Base-by-base conservation (phyloP, 768 basidiomycete species). In the Dendrothele bispora region DNA sequence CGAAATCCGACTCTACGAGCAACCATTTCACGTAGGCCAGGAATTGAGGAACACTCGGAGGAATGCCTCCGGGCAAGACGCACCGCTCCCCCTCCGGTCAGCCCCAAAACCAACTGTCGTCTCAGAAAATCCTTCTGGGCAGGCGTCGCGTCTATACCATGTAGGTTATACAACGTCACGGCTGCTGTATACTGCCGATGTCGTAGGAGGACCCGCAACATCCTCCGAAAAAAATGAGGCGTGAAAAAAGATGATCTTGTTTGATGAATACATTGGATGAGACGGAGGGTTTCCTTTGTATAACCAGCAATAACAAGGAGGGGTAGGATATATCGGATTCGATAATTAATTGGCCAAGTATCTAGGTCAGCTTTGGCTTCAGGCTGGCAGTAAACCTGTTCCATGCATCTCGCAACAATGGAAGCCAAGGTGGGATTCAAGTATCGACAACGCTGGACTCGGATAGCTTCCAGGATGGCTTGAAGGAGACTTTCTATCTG, bases 311-410 rank as follows among this genome's bases (percentile, higher is more conserved):
- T 46, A 15, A 74, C 59, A 63, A 77, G 55, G 46, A 73, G 59
- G 24, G 57, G 57, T 47, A 82, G 61, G 22, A 78, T 67, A 42
- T 71, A 75, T 10, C 77, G 72, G 27, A 83, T 57, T n/a, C 72
- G 74, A 53, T 74, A 72, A 45, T 75, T 75, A 11, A 46, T 49
- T n/a, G n/a, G n/a, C n/a, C n/a, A n/a, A n/a, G n/a, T n/a, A n/a
- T n/a, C n/a, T 7, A 53, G 48, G 6, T 29, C 28, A 1, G 67
- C 59, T 0, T 75, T 75, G 15, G 54, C 53, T 3, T 55, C 61
- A 3, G 56, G 57, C 7, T 51, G 36, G 48, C 77, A 82, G 27
- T 78, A 48, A 2, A 55, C 57, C 36, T 49, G 51, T n/a, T n/a
- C n/a, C 29, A 82, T 56, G 5, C 58, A 58, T n/a, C 69, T 49